phyloP scores from a whole-genome alignment of 148 eudicot genomes.

The Simmondsia chinensis region DNA sequence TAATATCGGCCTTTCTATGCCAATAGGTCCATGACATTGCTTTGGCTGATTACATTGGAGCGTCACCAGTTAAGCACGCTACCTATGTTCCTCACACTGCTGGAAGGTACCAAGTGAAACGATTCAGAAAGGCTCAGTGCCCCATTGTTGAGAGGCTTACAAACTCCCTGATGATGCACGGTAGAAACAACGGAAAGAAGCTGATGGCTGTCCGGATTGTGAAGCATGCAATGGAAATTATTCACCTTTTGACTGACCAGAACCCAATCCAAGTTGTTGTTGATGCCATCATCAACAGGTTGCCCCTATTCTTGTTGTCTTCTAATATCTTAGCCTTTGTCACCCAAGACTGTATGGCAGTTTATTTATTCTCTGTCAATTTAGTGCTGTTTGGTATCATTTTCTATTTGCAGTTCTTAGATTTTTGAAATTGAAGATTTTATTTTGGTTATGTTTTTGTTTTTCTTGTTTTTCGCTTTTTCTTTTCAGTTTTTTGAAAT shows the following conservation, averaged over 20 bases:
- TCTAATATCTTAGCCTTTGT: too few species aligned
- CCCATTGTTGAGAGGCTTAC: slow-evolving; percentile 14
- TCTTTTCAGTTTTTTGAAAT: too few species aligned
- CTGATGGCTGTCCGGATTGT: slow-evolving; percentile 13
- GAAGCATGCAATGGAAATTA: slow-evolving; percentile 11
- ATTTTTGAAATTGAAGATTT: too few species aligned
- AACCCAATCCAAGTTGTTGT: slow-evolving; percentile 12
- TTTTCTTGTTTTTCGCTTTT: too few species aligned
- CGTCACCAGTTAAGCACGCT: not conserved
- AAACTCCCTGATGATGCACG: slow-evolving; percentile 14
- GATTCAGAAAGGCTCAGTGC: slow-evolving; percentile 14
- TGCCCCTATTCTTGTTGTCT: not conserved
- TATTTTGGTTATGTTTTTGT: too few species aligned
- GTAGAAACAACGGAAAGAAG: slow-evolving; percentile 15
- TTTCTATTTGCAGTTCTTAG: too few species aligned
- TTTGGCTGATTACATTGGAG: not conserved
- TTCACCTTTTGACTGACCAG: slow-evolving; percentile 1
- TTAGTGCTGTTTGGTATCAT: too few species aligned
- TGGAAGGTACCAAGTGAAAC: slow-evolving; percentile 17
- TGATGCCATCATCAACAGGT: slow-evolving; percentile 15
- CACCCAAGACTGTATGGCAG: too few species aligned
- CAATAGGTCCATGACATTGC: slow-evolving; percentile 4
- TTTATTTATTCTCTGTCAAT: too few species aligned
- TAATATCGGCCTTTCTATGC: not conserved
- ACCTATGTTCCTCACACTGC: slow-evolving; percentile 15